Percentiles rank a stretch among this genome's conserved stretches.
These are phyloP conservation scores for Iberis amara DNA, from an alignment of 441 rosid genomes.

Conservation along the genomic window DNA sequence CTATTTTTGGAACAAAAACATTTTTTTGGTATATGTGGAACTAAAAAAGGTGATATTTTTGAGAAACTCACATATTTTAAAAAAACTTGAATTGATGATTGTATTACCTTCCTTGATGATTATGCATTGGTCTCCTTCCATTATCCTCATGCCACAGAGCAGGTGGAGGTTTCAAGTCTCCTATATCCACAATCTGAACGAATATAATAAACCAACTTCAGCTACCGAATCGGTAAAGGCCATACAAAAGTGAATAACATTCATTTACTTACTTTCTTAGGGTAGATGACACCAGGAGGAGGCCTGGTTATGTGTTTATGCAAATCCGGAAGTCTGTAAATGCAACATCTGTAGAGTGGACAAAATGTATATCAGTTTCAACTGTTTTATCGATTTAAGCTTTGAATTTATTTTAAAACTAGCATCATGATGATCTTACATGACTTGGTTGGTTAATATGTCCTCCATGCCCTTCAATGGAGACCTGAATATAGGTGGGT, in stretches of 20 bases:
- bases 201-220: conserved; percentile 4
- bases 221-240: conserved; percentile 2
- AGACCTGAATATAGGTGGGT: conserved; percentile 87
- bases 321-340: conserved; percentile 71
- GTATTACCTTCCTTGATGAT: conserved; percentile 30
- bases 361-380: conserved; percentile 7
- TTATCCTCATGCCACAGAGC: conserved; percentile 87
- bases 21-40: no score
- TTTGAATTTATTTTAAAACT: background rate
- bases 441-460: conserved; percentile 79
- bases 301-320: conserved; percentile 76
- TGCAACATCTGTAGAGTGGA: conserved; percentile 58
- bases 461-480: conserved; percentile 85
- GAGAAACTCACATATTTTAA: no score
- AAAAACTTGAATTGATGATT: conserved; percentile 2
- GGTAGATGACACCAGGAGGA: conserved; percentile 70
- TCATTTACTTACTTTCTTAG: conserved; percentile 70
- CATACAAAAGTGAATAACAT: conserved; percentile 10
- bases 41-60: no score
- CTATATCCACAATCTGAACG: conserved; percentile 50
- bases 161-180: conserved; percentile 74
- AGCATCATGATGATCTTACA: conserved; percentile 40
- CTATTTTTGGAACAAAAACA: no score
- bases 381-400: background rate
- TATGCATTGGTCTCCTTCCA: conserved; percentile 63